Evolutionary conservation across 106 monocot genomes (phyloP).

Genomic region (Apostasia ramifera): DNA sequence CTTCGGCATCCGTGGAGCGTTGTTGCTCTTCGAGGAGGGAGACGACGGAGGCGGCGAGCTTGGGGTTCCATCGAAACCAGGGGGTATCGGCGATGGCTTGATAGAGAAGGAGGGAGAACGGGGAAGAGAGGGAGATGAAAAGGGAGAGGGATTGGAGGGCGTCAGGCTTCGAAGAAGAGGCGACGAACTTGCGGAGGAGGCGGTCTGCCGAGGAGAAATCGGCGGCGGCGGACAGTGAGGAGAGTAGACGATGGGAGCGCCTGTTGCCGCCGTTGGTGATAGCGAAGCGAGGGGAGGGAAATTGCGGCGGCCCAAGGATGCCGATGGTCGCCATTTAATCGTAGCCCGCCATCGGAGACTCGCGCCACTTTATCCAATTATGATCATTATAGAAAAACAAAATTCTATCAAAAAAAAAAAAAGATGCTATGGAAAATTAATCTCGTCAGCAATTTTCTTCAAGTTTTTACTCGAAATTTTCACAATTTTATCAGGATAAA

Average conservation of each 20-base stretch:
- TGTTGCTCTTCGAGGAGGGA: constrained; percentile 46
- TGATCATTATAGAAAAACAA: too few species aligned
- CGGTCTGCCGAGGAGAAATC: constrained; percentile 35
- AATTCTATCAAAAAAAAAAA: too few species aligned
- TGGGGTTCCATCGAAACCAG: constrained; percentile 79
- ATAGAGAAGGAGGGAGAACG: constrained; percentile 44
- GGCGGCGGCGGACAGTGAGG: constrained; percentile 39
- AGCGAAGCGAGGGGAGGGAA: neutral
- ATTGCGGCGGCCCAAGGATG: neutral
- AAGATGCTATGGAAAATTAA: too few species aligned
- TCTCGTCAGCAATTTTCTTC: too few species aligned
- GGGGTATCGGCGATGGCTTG: constrained; percentile 23
- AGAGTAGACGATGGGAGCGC: constrained; percentile 46
- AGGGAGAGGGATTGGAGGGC: constrained; percentile 58
- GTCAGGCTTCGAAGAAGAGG: constrained; percentile 54
- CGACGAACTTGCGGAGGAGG: constrained; percentile 52
- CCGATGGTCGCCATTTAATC: neutral
- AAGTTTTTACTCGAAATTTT: too few species aligned
- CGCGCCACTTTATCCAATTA: too few species aligned
- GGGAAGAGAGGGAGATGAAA: constrained; percentile 47
- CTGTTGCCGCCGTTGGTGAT: constrained; percentile 9
- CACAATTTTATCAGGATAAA: too few species aligned
- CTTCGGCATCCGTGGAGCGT: constrained; percentile 25
- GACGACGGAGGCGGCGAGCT: constrained; percentile 41
- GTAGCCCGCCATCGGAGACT: too few species aligned